Percentiles rank a stretch among this genome's conserved stretches.
phyloP scores from a whole-genome alignment of 2,329 filamentous ascomycete genomes.

The Trichoderma breve region DNA sequence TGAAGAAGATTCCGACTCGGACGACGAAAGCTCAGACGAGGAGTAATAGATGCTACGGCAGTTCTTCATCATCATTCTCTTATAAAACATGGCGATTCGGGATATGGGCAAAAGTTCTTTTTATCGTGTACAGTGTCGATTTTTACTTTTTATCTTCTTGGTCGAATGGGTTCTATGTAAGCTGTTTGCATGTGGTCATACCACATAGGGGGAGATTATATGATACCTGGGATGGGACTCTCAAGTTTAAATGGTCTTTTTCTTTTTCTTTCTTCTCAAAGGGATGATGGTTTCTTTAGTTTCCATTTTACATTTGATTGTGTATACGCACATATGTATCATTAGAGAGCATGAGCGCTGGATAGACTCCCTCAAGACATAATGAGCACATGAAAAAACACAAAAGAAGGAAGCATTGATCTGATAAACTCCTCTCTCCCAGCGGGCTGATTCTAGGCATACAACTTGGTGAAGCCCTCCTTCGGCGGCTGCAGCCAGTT shows the following conservation, averaged over 20 bases:
- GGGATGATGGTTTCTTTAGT: background rate
- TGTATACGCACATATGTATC: constrained; percentile 9
- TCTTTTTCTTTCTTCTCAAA: background rate
- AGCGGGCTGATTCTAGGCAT: constrained; percentile 29
- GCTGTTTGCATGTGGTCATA: constrained; percentile 22
- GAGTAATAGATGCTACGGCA: constrained; percentile 14
- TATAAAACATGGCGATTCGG: background rate
- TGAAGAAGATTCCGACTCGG: constrained; percentile 24
- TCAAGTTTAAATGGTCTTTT: background rate
- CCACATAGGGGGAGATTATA: constrained; percentile 2
- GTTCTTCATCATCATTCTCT: background rate
- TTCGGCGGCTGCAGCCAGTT: constrained; percentile 92
- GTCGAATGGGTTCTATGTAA: constrained; percentile 23
- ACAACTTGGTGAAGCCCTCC: constrained; percentile 74
- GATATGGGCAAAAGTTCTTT: background rate
- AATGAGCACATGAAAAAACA: background rate
- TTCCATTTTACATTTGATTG: background rate
- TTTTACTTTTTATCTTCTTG: background rate
- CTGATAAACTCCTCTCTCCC: background rate
- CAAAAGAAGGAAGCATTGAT: background rate
- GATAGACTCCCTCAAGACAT: constrained; percentile 13
- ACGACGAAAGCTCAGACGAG: constrained; percentile 27
- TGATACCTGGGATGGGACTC: constrained; percentile 27
- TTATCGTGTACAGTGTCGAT: background rate
- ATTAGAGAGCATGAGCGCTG: constrained; percentile 9